A percentile compares a stretch with the other conserved stretches of the same genome.
phyloP scores from a whole-genome alignment of 176 grass and related monocot genomes.

The Aechmea fasciata region DNA sequence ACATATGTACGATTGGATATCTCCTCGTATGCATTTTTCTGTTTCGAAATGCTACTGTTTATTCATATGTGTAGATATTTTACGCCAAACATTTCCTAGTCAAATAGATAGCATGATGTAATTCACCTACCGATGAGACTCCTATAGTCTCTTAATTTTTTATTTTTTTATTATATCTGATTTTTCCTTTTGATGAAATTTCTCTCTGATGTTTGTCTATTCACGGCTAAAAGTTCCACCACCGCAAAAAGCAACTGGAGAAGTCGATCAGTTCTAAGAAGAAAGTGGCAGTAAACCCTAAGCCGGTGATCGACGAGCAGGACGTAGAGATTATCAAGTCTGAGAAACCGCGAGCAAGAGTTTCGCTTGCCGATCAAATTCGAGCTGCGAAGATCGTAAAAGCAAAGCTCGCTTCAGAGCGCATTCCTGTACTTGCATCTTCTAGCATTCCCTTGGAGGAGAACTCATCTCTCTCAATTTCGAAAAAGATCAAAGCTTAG shows the following conservation, averaged over 20 bases:
- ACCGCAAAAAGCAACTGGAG: background rate
- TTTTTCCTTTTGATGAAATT: background rate
- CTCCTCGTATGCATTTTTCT: too few species aligned
- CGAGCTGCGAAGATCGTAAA: background rate
- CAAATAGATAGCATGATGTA: too few species aligned
- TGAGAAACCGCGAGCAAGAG: background rate
- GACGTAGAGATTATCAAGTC: background rate
- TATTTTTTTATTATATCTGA: background rate
- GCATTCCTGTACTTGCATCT: background rate
- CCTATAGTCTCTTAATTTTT: background rate
- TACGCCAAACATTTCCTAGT: too few species aligned
- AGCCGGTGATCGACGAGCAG: background rate
- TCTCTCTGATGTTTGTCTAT: background rate
- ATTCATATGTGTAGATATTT: too few species aligned
- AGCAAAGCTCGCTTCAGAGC: too few species aligned
- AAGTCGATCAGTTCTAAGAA: background rate
- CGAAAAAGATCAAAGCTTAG: background rate
- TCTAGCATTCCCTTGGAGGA: background rate
- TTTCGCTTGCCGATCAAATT: conserved; percentile 8
- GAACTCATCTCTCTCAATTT: background rate
- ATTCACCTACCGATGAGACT: too few species aligned
- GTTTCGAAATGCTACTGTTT: too few species aligned
- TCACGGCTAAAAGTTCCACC: conserved; percentile 7
- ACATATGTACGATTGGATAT: too few species aligned
- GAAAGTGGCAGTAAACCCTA: background rate